Evolutionary conservation across 495 filamentous ascomycete genomes (phyloP), one percentile per base, ranked within the genome.

Genomic region (Penicillium taxi): DNA sequence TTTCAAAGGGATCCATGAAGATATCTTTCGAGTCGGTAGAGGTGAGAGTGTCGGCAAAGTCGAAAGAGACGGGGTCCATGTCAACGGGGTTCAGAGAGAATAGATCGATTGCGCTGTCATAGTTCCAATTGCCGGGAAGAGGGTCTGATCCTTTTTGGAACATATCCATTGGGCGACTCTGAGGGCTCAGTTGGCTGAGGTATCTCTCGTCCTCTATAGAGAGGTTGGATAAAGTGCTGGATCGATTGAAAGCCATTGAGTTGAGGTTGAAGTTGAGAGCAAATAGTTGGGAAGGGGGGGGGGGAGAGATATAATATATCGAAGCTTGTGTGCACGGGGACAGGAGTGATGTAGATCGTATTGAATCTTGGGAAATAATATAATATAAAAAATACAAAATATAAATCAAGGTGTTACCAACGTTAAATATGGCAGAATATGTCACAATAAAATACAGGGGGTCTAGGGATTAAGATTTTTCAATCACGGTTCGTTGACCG

Each of bases 121-220:
- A 67, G 46, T 51, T 52, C 64, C 64, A 67, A 45, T 65, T 61
- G 52, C 49, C 60, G n/a, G 63, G 54, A 20, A 67, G 35, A 24
- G 56, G 58, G 30, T 65, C 61, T 22, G 56, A 49, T 6, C 25
- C 36, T 23, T 49, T 56, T 16, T 22, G 22, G 25, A 40, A 46
- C 5, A 45, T 15, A n/a, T 56, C 52, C 31, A 50, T 32, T 2
- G 46, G 47, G n/a, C 50, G 47, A 15, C 43, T 35, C 29, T 51
- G 46, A 2, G 53, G 50, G 31, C 53, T 56, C 6, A 54, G 31
- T 33, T 53, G 45, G 29, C 38, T 53, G 41, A 56, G 50, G 34
- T 50, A 56, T 35, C 41, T 40, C 16, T 47, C 46, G 16, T 47
- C 47, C 15, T 46, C 50, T 16, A 50, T 32, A 5, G 46, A 28